phyloP scores from a whole-genome alignment of 768 basidiomycete genomes.

The Austroboletus eburneus region DNA sequence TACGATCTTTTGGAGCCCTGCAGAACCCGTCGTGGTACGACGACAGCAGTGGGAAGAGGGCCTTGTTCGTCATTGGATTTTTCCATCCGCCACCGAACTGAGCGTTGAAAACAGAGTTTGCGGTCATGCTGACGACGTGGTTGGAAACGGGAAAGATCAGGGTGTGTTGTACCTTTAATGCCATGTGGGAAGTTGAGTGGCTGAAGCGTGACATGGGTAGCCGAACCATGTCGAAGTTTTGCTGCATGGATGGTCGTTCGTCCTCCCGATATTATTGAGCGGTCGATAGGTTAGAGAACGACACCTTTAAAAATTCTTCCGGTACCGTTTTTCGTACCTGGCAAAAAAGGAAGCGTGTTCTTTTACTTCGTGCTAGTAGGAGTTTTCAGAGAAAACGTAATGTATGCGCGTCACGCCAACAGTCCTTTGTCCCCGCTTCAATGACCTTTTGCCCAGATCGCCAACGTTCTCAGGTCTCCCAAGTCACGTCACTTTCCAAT shows the following conservation, averaged over 20 bases:
- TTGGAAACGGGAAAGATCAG: conserved; percentile 14
- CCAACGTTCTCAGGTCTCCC: too few species aligned
- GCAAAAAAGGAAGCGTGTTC: too few species aligned
- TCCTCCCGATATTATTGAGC: conserved; percentile 8
- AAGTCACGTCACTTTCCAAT: too few species aligned
- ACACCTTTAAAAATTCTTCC: too few species aligned
- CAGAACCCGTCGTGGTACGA: conserved; percentile 24
- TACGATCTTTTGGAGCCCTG: conserved; percentile 27
- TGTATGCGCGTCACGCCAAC: too few species aligned
- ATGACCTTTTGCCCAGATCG: too few species aligned
- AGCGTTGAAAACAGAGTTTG: conserved; percentile 9
- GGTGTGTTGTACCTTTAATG: conserved; percentile 3
- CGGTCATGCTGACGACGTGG: conserved; percentile 9
- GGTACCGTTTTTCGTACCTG: too few species aligned
- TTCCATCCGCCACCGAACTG: conserved; percentile 3
- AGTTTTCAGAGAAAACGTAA: too few species aligned
- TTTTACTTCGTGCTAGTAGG: too few species aligned
- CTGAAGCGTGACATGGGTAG: conserved; percentile 11
- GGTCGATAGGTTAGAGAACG: too few species aligned
- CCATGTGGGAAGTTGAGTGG: background rate
- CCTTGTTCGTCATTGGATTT: background rate
- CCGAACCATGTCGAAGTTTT: conserved; percentile 37
- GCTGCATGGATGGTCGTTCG: conserved; percentile 34
- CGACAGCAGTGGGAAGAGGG: conserved; percentile 1
- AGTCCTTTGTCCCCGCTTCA: too few species aligned